Evolutionary conservation across 768 basidiomycete genomes (phyloP), one percentile per base, ranked within the genome.

Genomic region (Agaricus bisporus): DNA sequence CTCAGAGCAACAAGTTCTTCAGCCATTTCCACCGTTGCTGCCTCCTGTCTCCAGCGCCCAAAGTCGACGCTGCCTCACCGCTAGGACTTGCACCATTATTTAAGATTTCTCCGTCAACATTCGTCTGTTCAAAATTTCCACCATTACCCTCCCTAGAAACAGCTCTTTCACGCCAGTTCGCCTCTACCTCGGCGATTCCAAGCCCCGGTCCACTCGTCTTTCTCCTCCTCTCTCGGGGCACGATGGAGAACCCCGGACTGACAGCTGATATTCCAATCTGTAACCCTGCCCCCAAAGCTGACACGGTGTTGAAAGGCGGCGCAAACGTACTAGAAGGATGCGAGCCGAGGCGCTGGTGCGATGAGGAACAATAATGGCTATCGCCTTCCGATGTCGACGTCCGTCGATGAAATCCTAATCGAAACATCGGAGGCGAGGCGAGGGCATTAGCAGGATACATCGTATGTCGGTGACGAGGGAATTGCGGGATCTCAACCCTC

Each of bases 191-290:
- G 22, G 59, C 61, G 20, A 12, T 12, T 11, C 29, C 29, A 18
- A 49, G 48, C 1, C 64, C 69, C 17, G 70, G 47, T 32, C 70
- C 73, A 58, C 73, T 79, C 10, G 66, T 53, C 54, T 74, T 67
- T 58, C 80, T 66, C 57, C 78, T 68, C 59, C 81, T 67, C 58
- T 79, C 76, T 44, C 70, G 65, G 18, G 84, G 85, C 49, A 81
- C 72, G 43, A 87, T 75, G n/a, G 77, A 73, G 59, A 89, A 90
- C n/a, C 88, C 88, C 29, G 88, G 88, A 60, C 85, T 86, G 51
- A 85, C 69, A 14, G 88, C 84, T 22, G 85, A 86, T 38, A 90
- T 62, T 4, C 88, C 88, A 58, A 90, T 88, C 59, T 84, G 82
- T 68, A 90, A 82, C 6, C 86, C 88, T 4, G 71, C 59, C 12